phyloP scores from a whole-genome alignment of 2,329 filamentous ascomycete genomes.

The Phyllosticta citriasiana region DNA sequence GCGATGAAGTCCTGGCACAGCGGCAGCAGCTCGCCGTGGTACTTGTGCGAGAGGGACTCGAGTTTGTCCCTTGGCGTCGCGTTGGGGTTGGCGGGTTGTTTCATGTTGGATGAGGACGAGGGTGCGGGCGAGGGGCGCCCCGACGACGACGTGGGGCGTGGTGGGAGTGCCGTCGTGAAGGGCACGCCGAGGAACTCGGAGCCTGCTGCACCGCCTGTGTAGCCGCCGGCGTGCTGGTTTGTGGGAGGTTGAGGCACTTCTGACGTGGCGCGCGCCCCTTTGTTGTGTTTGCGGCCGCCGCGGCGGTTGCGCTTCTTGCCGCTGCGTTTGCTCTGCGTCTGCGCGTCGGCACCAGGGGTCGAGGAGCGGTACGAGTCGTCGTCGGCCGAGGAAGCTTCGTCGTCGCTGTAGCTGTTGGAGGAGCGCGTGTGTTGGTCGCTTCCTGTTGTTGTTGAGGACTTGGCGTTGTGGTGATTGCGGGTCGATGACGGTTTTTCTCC shows the following conservation, averaged over 20 bases:
- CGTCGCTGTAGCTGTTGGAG: conserved; percentile 19
- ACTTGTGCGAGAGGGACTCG: conserved; percentile 54
- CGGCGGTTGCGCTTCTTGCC: conserved; percentile 31
- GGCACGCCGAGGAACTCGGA: conserved; percentile 30
- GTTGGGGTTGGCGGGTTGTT: conserved; percentile 19
- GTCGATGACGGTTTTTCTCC: conserved; percentile 36
- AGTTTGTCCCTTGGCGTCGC: conserved; percentile 49
- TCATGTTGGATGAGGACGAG: conserved; percentile 27
- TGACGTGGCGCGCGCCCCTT: conserved; percentile 16
- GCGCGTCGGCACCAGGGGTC: conserved; percentile 15
- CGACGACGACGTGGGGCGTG: conserved; percentile 28
- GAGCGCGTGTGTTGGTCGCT: conserved; percentile 11
- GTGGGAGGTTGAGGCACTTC: not conserved
- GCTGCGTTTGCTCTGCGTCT: conserved; percentile 20
- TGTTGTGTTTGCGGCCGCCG: conserved; percentile 37
- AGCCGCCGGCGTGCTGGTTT: conserved; percentile 28
- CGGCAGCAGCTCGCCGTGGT: conserved; percentile 55
- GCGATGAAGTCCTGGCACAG: conserved; percentile 52
- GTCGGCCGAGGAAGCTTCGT: conserved; percentile 17
- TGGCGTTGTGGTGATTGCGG: conserved; percentile 17
- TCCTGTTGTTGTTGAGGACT: conserved; percentile 23
- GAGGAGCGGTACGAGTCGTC: conserved; percentile 22
- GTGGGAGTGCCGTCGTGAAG: conserved; percentile 20
- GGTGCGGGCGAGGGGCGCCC: conserved; percentile 25
- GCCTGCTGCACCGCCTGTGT: conserved; percentile 19